Evolutionary conservation across 177 flowering plant species (phyloP).

Genomic region (Vitis hybrid): DNA sequence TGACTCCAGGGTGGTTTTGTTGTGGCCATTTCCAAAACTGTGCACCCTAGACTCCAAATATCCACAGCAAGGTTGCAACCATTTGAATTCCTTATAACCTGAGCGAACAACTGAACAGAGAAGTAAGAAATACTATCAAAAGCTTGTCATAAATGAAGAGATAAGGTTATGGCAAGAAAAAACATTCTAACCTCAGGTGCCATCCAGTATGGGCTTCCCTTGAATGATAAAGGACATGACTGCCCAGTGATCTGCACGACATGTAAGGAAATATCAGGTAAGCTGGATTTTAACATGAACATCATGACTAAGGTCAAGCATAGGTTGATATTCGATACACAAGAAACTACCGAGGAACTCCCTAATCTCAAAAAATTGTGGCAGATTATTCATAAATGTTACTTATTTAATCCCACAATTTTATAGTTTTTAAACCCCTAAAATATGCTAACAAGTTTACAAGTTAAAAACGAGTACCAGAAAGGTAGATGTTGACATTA

Average conservation of each 20-base stretch:
- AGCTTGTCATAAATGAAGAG: neutral
- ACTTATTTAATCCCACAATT: neutral
- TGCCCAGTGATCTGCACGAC: constrained; percentile 43
- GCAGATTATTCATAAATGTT: neutral
- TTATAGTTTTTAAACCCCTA: neutral
- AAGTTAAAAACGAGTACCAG: too few relatives aligned
- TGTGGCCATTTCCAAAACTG: constrained; percentile 91
- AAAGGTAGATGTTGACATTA: too few relatives aligned
- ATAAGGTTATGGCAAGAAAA: neutral
- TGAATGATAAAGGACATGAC: constrained; percentile 43
- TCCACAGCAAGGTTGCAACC: constrained; percentile 63
- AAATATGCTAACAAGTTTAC: too few relatives aligned
- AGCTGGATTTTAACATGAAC: neutral
- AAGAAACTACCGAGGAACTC: neutral
- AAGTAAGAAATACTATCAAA: neutral
- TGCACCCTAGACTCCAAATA: constrained; percentile 95
- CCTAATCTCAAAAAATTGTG: neutral
- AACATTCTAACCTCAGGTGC: constrained; percentile 40
- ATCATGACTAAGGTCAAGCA: neutral
- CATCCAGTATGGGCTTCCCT: constrained; percentile 53
- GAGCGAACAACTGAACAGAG: neutral
- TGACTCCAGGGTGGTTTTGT: constrained; percentile 94
- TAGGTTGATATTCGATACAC: neutral
- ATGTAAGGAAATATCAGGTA: neutral
- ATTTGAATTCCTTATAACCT: constrained; percentile 52